A percentile compares a stretch with the other conserved stretches of the same genome.
Evolutionary conservation across 1,139 yeast genomes (phyloP).

Genomic region (Hyphopichia buzzinii): DNA sequence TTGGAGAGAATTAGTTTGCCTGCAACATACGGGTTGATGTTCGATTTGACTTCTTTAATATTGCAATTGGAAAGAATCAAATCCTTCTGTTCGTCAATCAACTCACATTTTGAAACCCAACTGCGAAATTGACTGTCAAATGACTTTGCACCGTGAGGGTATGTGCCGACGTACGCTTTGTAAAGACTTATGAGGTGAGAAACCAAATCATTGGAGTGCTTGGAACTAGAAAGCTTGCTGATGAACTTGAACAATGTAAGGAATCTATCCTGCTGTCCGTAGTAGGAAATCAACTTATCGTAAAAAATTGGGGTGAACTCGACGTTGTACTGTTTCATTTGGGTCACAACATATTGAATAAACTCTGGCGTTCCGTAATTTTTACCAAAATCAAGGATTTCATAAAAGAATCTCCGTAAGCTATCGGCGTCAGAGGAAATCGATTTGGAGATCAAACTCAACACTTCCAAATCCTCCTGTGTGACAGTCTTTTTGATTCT

Average conservation of each 20-base stretch:
- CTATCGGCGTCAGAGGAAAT: slow-evolving; percentile 5
- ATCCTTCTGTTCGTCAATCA: slow-evolving; percentile 9
- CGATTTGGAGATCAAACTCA: slow-evolving; percentile 17
- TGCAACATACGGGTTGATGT: slow-evolving; percentile 28
- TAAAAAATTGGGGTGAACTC: slow-evolving; percentile 15
- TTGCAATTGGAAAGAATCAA: slow-evolving; percentile 13
- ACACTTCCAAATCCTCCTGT: slow-evolving; percentile 22
- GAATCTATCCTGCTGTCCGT: slow-evolving; percentile 23
- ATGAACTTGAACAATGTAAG: slow-evolving; percentile 22
- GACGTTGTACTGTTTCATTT: slow-evolving; percentile 24
- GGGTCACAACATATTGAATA: slow-evolving; percentile 23
- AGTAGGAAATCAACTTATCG: slow-evolving; percentile 23
- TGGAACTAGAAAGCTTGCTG: slow-evolving; percentile 17
- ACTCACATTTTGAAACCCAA: slow-evolving; percentile 20
- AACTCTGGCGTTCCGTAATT: slow-evolving; percentile 18
- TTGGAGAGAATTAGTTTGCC: slow-evolving; percentile 12
- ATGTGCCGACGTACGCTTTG: slow-evolving; percentile 31
- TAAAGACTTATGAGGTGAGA: slow-evolving; percentile 22
- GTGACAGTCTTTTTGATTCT: slow-evolving; percentile 23
- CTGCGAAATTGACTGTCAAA: slow-evolving; percentile 20
- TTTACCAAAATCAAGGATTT: slow-evolving; percentile 13
- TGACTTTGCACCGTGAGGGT: slow-evolving; percentile 30
- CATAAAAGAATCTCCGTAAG: slow-evolving; percentile 11
- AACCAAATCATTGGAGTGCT: not conserved
- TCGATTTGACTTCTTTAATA: slow-evolving; percentile 25